A percentile compares a stretch with the other conserved stretches of the same genome.
Evolutionary conservation across 441 rosid species (phyloP).

Genomic region (Gossypium lobatum): DNA sequence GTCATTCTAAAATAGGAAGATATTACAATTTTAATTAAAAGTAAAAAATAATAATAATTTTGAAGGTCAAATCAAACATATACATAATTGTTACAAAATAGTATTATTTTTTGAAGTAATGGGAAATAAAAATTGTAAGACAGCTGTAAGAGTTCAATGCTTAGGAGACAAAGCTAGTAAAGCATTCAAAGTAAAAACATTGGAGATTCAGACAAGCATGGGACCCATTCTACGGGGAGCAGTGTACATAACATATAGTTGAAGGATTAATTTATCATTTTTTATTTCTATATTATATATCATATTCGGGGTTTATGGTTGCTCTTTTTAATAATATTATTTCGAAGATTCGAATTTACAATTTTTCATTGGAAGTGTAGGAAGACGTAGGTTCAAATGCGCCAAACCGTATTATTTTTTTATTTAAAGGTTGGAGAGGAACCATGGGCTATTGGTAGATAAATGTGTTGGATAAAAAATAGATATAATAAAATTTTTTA

Average conservation of each 20-base stretch:
- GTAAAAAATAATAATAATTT: too few species aligned
- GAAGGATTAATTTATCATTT: not conserved
- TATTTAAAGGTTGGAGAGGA: too few species aligned
- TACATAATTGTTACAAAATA: not conserved
- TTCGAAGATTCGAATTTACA: fast-evolving
- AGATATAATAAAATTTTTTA: too few species aligned
- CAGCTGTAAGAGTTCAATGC: constrained; percentile 46
- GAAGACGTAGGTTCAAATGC: fast-evolving
- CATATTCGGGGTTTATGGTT: fast-evolving
- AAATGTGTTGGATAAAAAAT: too few species aligned
- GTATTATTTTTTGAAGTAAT: not conserved
- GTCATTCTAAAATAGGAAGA: not conserved
- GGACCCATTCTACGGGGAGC: constrained; percentile 15
- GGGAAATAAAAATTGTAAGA: constrained; percentile 9
- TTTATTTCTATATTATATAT: too few species aligned
- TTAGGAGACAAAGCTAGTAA: constrained; percentile 34
- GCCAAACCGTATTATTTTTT: fast-evolving
- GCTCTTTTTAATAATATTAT: fast-evolving
- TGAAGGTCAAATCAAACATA: not conserved
- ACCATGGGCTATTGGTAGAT: too few species aligned
- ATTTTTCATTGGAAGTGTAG: too few species aligned
- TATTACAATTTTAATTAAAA: not conserved
- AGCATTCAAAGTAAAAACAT: constrained; percentile 28
- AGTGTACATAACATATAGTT: not conserved
- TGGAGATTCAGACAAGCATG: constrained; percentile 1